These are phyloP conservation scores for Clarireedia sp. DNA, from an alignment of 2,329 filamentous ascomycete species.

Conservation along the genomic window DNA sequence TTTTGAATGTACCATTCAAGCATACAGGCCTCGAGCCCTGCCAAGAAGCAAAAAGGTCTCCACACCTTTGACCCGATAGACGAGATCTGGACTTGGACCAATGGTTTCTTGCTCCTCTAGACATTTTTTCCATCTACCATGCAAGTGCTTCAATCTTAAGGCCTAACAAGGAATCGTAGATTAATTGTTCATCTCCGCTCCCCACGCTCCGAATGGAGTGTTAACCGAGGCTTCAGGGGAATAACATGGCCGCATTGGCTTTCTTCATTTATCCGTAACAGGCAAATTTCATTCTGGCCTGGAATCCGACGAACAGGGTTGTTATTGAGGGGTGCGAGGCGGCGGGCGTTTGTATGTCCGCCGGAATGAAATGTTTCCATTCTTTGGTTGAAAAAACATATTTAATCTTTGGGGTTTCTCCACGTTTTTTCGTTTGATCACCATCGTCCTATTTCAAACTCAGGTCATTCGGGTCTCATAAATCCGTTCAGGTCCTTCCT, in stretches of 20 bases:
- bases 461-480: not conserved
- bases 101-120: no score
- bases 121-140: not conserved
- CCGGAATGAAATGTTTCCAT: not conserved
- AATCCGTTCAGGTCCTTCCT: not conserved
- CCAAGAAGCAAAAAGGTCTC: not conserved
- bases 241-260: not conserved
- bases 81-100: not conserved
- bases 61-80: not conserved
- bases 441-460: not conserved
- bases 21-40: not conserved
- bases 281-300: constrained; percentile 3
- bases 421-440: not conserved
- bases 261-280: constrained; percentile 8
- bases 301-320: not conserved
- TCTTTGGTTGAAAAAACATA: not conserved
- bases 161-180: not conserved
- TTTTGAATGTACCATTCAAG: not conserved
- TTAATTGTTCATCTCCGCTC: not conserved
- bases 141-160: not conserved
- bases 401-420: not conserved
- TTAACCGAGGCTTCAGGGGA: not conserved
- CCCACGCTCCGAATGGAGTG: not conserved
- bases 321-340: not conserved
- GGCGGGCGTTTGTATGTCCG: not conserved